A percentile compares a stretch with the other conserved stretches of the same genome.
Evolutionary conservation across 768 basidiomycete species (phyloP).

Genomic region (Terana coerulea): DNA sequence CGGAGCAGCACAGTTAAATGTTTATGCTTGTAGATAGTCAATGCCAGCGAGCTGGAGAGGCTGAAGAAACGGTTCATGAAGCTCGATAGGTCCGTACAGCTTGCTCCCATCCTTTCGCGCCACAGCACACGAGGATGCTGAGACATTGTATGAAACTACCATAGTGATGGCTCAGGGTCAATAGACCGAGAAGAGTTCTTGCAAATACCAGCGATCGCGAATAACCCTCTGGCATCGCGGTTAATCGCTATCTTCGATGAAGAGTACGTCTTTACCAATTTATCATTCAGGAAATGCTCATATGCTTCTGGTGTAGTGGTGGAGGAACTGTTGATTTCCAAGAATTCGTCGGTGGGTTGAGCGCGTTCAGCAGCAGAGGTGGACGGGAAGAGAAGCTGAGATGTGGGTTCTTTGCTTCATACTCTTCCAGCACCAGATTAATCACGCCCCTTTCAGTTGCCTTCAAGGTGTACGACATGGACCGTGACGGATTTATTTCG

Average conservation of each 20-base stretch:
- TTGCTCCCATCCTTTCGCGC: background rate
- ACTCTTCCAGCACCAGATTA: background rate
- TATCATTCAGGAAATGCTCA: background rate
- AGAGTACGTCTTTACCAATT: conserved; percentile 61
- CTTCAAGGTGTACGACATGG: conserved; percentile 99
- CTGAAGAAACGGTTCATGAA: conserved; percentile 99
- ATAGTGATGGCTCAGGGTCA: conserved; percentile 92
- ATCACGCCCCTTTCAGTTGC: conserved; percentile 60
- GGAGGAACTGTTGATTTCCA: conserved; percentile 99
- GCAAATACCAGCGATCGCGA: conserved; percentile 98
- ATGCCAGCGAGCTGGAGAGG: conserved; percentile 87
- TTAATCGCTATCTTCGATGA: conserved; percentile 99
- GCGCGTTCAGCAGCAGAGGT: conserved; percentile 96
- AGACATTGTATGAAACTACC: background rate
- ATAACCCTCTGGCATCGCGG: conserved; percentile 91
- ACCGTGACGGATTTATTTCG: conserved; percentile 95
- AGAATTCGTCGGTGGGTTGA: conserved; percentile 96
- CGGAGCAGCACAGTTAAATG: background rate
- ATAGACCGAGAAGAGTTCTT: conserved; percentile 99
- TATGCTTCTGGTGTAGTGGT: conserved; percentile 51
- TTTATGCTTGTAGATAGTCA: conserved; percentile 57
- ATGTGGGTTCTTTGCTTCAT: conserved; percentile 52
- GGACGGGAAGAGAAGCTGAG: conserved; percentile 94
- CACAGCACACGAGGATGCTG: background rate
- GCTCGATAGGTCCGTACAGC: conserved; percentile 71